Evolutionary conservation across 2,329 filamentous ascomycete species (phyloP).

Genomic region (Fusarium algeriense): DNA sequence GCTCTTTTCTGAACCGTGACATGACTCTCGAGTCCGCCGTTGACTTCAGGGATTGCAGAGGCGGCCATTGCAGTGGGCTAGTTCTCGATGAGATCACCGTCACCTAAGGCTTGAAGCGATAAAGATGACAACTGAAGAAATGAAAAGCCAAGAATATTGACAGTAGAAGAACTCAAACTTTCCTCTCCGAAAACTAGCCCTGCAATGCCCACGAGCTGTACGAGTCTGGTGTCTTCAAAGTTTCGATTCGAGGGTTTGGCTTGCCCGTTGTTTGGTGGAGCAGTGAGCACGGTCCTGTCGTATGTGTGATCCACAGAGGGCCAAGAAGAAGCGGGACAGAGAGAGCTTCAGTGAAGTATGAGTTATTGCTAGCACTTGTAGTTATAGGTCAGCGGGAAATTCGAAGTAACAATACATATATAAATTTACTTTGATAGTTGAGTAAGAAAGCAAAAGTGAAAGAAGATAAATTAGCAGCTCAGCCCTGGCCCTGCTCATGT

Average conservation of each 20-base stretch:
- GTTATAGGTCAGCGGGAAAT: not conserved
- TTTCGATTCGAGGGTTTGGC: conserved; percentile 40
- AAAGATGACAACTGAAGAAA: not conserved
- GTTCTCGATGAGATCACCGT: conserved; percentile 36
- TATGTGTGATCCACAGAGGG: conserved; percentile 41
- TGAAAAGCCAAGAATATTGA: not conserved
- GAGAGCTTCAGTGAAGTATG: conserved; percentile 28
- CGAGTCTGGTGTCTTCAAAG: conserved; percentile 20
- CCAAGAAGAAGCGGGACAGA: conserved; percentile 34
- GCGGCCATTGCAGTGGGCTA: conserved; percentile 40
- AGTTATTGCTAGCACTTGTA: not conserved
- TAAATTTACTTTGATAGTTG: not conserved
- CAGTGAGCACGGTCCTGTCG: conserved; percentile 42
- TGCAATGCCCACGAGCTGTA: conserved; percentile 41
- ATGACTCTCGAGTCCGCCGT: conserved; percentile 54
- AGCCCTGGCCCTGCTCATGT: conserved; percentile 29
- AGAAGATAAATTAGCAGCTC: conserved; percentile 21
- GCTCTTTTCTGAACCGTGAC: conserved; percentile 68
- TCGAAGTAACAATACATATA: not conserved
- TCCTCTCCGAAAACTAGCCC: conserved; percentile 38
- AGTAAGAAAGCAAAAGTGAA: conserved; percentile 5
- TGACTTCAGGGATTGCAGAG: conserved; percentile 29
- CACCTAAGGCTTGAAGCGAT: not conserved
- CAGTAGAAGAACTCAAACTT: conserved; percentile 7
- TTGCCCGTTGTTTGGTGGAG: conserved; percentile 39